phyloP scores from a whole-genome alignment of 2,329 filamentous ascomycete species.

The Sclerotinia glacialis region DNA sequence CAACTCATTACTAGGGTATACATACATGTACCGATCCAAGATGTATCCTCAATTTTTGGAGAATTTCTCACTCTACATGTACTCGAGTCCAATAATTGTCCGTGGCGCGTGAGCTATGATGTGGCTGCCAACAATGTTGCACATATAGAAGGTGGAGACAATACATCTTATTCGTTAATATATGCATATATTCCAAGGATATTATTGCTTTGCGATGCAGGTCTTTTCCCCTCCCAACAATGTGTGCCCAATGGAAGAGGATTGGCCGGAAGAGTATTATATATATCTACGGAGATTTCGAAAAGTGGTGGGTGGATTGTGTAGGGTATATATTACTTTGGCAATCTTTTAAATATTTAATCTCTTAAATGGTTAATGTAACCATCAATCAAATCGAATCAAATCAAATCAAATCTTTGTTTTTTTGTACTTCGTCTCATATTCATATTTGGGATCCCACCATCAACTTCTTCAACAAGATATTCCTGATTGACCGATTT shows the following conservation, averaged over 20 bases:
- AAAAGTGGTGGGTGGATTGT: neutral
- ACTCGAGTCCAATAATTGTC: neutral
- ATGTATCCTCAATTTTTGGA: neutral
- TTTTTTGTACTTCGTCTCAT: constrained; percentile 2
- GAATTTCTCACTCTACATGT: neutral
- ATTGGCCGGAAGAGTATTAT: neutral
- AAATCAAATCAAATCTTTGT: neutral
- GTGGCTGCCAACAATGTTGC: constrained; percentile 18
- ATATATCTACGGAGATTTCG: neutral
- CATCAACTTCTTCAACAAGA: neutral
- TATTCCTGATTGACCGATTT: neutral
- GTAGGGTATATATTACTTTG: neutral
- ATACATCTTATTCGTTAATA: neutral
- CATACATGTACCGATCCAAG: no score
- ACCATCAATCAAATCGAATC: neutral
- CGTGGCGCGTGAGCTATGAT: constrained; percentile 11
- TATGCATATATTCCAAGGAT: neutral
- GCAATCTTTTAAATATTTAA: neutral
- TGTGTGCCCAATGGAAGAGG: neutral
- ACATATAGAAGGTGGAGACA: constrained; percentile 9
- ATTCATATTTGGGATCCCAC: neutral
- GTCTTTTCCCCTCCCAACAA: neutral
- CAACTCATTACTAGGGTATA: no score
- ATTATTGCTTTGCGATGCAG: neutral
- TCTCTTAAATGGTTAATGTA: no score